Percentiles rank a stretch among this genome's conserved stretches.
Conservation (phyloP, 768 basidiomycete species). For the Mrakia hoshinonis region DNA sequence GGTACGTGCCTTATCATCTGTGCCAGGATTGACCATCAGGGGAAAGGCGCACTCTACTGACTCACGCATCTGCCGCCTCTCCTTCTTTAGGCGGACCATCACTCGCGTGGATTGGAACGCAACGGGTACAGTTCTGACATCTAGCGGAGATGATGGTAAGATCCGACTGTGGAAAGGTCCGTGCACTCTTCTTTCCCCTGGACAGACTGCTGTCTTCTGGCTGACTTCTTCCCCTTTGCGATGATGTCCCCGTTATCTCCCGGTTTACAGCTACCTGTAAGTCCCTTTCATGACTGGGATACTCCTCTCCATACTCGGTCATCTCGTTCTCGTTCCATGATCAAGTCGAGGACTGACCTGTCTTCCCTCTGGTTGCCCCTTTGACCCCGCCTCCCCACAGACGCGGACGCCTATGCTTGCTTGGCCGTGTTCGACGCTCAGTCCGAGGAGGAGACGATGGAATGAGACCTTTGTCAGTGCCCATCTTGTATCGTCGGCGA, state of each 20-base stretch:
- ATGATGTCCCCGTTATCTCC: not conserved
- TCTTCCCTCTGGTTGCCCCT: not conserved
- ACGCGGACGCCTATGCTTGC: conserved; percentile 1
- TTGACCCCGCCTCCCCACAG: not conserved
- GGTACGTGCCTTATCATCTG: conserved; percentile 46
- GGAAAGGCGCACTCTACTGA: too few relatives aligned
- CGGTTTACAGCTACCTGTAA: not conserved
- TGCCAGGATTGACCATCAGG: not conserved
- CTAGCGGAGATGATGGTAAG: conserved; percentile 49
- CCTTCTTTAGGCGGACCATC: conserved; percentile 50
- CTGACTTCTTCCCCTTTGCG: not conserved
- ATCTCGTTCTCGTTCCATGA: not conserved
- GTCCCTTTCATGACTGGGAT: not conserved
- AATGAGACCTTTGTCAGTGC: not conserved
- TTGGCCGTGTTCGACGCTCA: conserved; percentile 8
- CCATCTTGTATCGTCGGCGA: too few relatives aligned
- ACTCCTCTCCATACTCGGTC: too few relatives aligned
- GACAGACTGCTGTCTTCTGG: not conserved
- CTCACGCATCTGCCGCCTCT: not conserved
- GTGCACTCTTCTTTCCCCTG: conserved; percentile 34
- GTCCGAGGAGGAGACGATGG: not conserved
- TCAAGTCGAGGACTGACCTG: not conserved
- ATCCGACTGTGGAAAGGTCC: conserved; percentile 64
- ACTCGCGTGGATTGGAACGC: conserved; percentile 92
- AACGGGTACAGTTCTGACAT: conserved; percentile 51